A percentile compares a stretch with the other conserved stretches of the same genome.
These are phyloP conservation scores for Periconia sp. DNA, from an alignment of 2,329 filamentous ascomycete genomes.

Conservation along the genomic window DNA sequence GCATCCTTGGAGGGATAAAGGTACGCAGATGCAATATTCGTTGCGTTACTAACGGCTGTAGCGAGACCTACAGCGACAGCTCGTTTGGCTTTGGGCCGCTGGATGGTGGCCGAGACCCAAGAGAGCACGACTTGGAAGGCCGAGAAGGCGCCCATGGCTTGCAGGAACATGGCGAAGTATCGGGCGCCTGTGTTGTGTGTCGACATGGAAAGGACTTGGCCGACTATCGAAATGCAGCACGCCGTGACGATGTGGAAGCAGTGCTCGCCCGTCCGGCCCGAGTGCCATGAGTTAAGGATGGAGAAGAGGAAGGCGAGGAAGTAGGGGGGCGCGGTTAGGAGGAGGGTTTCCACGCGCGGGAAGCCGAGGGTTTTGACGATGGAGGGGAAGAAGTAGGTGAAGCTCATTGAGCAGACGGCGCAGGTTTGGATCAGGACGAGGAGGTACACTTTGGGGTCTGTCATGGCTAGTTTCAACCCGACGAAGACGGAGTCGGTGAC, in stretches of 20 bases:
- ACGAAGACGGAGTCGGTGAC: constrained; percentile 16
- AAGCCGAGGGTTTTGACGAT: constrained; percentile 63
- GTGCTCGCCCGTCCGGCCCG: constrained; percentile 57
- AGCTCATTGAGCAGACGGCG: constrained; percentile 47
- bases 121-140: constrained; percentile 35
- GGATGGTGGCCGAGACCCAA: constrained; percentile 37
- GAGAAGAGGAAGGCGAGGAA: constrained; percentile 60
- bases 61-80: constrained; percentile 31
- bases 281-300: constrained; percentile 57
- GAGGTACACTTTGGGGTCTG: constrained; percentile 55
- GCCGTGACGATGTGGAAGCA: constrained; percentile 44
- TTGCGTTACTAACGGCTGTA: constrained; percentile 39
- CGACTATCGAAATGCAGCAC: constrained; percentile 16
- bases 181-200: constrained; percentile 54
- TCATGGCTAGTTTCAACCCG: constrained; percentile 53
- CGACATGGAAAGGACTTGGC: constrained; percentile 45
- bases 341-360: constrained; percentile 53
- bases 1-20: constrained; percentile 20
- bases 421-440: constrained; percentile 59
- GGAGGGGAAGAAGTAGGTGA: constrained; percentile 66
- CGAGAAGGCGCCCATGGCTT: constrained; percentile 21
- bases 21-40: constrained; percentile 37
- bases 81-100: constrained; percentile 37
- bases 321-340: constrained; percentile 62
- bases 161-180: constrained; percentile 65